phyloP scores from a whole-genome alignment of 345 rosid species.

The Noccaea bulbosa region DNA sequence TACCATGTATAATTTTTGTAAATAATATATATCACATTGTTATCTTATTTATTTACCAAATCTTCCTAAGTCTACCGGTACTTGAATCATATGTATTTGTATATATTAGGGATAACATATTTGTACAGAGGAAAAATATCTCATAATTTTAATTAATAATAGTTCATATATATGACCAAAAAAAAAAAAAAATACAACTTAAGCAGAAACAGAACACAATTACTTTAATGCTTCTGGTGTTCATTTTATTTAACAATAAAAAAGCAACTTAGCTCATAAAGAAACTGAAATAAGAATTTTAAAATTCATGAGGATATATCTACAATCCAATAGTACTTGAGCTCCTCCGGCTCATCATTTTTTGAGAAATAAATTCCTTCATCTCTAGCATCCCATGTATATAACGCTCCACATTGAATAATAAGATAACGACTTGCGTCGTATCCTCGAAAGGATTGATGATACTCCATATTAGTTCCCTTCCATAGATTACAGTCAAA shows the following conservation, averaged over 20 bases:
- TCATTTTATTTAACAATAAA: background rate
- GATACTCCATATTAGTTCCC: background rate
- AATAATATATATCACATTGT: no score
- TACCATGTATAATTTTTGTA: no score
- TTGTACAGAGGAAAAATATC: no score
- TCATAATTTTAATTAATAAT: no score
- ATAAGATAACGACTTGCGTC: background rate
- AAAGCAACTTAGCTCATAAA: slow-evolving; percentile 9
- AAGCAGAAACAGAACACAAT: background rate
- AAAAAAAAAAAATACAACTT: no score
- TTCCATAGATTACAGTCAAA: slow-evolving; percentile 2
- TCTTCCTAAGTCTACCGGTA: no score
- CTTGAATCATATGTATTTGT: no score
- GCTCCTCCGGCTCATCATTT: background rate
- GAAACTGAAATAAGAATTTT: background rate
- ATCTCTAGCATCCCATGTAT: background rate
- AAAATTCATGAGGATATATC: background rate
- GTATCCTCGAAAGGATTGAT: background rate
- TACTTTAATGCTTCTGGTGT: background rate
- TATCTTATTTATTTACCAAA: no score
- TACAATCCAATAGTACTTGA: background rate
- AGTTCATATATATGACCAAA: no score
- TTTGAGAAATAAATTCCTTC: background rate
- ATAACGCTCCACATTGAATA: background rate
- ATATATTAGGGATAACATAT: no score